These are phyloP conservation scores for Barnettozyma populi DNA, from an alignment of 805 yeast species.

Conservation along the genomic window DNA sequence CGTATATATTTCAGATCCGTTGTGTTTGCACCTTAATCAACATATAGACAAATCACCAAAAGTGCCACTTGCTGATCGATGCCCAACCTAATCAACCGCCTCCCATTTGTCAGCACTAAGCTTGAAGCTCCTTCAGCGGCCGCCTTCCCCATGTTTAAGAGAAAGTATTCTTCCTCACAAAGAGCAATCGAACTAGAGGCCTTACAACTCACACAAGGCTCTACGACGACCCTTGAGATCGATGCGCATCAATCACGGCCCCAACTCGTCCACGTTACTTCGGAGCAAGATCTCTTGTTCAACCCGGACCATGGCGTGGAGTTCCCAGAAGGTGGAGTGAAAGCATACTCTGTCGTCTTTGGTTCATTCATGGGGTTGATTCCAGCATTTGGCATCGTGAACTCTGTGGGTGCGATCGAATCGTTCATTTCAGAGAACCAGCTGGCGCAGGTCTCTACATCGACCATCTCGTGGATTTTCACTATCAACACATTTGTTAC, in stretches of 20 bases:
- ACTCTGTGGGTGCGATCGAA: slow-evolving; percentile 63
- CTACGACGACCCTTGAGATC: neutral
- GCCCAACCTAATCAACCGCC: neutral
- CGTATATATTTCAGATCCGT: too few species aligned
- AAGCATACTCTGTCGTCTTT: slow-evolving; percentile 51
- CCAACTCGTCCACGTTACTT: neutral
- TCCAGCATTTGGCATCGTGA: slow-evolving; percentile 55
- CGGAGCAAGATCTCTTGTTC: neutral
- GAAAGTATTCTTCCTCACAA: neutral
- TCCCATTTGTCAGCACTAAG: neutral
- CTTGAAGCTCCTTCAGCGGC: neutral
- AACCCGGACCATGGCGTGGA: slow-evolving; percentile 18
- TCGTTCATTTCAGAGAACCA: slow-evolving; percentile 54
- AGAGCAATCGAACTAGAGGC: neutral
- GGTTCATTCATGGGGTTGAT: slow-evolving; percentile 58
- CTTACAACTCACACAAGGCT: neutral
- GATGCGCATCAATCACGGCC: neutral
- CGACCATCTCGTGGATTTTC: slow-evolving; percentile 62
- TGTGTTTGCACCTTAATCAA: too few species aligned
- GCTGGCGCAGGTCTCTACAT: slow-evolving; percentile 40
- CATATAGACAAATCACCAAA: too few species aligned
- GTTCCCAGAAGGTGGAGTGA: slow-evolving; percentile 51
- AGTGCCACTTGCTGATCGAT: neutral
- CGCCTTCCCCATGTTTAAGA: neutral
- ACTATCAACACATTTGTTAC: slow-evolving; percentile 52